These are phyloP conservation scores for Nidula microcarpa DNA, from an alignment of 768 basidiomycete genomes.

Conservation along the genomic window DNA sequence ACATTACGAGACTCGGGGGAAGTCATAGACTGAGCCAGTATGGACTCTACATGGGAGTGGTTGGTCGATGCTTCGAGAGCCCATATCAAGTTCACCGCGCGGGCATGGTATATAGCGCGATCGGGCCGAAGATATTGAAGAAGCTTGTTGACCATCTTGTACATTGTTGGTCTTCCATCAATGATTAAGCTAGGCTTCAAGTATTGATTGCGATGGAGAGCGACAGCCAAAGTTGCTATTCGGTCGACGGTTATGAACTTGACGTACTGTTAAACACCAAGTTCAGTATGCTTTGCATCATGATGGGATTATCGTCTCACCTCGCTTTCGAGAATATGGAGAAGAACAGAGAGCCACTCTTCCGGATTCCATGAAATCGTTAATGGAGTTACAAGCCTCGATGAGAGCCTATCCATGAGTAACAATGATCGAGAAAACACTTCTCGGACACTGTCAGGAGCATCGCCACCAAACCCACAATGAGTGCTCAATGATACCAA, in stretches of 20 bases:
- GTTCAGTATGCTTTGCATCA: neutral
- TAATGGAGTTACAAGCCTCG: constrained; percentile 33
- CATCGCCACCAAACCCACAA: constrained; percentile 29
- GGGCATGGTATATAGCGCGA: constrained; percentile 71
- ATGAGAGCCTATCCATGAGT: constrained; percentile 48
- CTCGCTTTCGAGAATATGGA: constrained; percentile 54
- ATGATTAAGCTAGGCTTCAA: constrained; percentile 53
- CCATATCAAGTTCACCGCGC: constrained; percentile 84
- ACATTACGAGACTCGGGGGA: constrained; percentile 44
- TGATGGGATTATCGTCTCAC: constrained; percentile 25
- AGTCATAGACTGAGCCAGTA: constrained; percentile 70
- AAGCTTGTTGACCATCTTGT: constrained; percentile 64
- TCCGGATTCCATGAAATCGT: constrained; percentile 58
- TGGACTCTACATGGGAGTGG: constrained; percentile 70
- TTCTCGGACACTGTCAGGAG: constrained; percentile 29
- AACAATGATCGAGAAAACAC: constrained; percentile 49
- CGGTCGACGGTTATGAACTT: constrained; percentile 72
- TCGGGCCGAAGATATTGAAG: constrained; percentile 70
- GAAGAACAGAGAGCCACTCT: constrained; percentile 56
- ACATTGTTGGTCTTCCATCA: constrained; percentile 51
- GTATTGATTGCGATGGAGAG: constrained; percentile 45
- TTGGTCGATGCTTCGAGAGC: constrained; percentile 56
- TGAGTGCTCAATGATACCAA: constrained; percentile 41
- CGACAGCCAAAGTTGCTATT: constrained; percentile 52
- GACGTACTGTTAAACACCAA: constrained; percentile 31